These are phyloP conservation scores for Graphilbum sp. DNA, from an alignment of 2,329 filamentous ascomycete genomes.

Conservation along the genomic window DNA sequence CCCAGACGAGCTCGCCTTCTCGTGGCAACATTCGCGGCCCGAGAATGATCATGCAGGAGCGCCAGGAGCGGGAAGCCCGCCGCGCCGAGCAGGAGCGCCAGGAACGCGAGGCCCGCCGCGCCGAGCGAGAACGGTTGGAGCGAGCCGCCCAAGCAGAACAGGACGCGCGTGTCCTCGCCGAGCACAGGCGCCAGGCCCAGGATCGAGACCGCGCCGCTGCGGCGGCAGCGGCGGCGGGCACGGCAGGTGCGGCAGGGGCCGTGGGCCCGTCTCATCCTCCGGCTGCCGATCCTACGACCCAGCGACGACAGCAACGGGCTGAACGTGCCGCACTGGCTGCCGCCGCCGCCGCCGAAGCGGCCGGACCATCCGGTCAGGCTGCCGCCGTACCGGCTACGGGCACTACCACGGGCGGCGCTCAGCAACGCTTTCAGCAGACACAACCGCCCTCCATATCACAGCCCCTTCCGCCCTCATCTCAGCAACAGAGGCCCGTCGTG, in stretches of 20 bases:
- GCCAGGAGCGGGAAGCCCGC: slow-evolving; percentile 59
- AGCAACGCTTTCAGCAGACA: slow-evolving; percentile 3
- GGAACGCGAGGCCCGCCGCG: slow-evolving; percentile 30
- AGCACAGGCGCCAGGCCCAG: slow-evolving; percentile 24
- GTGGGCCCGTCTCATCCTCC: no score
- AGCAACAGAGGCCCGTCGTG: no score
- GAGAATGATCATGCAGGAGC: slow-evolving; percentile 80
- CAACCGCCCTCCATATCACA: slow-evolving; percentile 5
- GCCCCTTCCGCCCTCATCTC: no score
- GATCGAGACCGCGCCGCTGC: slow-evolving; percentile 23
- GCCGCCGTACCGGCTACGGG: no score
- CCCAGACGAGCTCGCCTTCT: slow-evolving; percentile 33
- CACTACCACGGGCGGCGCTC: no score
- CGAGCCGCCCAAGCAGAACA: slow-evolving; percentile 37
- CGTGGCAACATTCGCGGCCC: slow-evolving; percentile 60
- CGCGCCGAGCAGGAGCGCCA: slow-evolving; percentile 49
- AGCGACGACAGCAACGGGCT: slow-evolving; percentile 19
- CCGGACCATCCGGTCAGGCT: neutral
- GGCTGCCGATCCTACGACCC: slow-evolving; percentile 15
- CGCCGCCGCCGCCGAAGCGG: slow-evolving; percentile 4
- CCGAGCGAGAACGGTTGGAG: slow-evolving; percentile 37
- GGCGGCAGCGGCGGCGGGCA: slow-evolving; percentile 14
- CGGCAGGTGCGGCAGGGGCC: no score
- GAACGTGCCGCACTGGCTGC: slow-evolving; percentile 8
- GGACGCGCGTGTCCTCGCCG: slow-evolving; percentile 36